These are phyloP conservation scores for Fusarium nematophilum DNA, from an alignment of 2,329 filamentous ascomycete genomes.

Conservation along the genomic window DNA sequence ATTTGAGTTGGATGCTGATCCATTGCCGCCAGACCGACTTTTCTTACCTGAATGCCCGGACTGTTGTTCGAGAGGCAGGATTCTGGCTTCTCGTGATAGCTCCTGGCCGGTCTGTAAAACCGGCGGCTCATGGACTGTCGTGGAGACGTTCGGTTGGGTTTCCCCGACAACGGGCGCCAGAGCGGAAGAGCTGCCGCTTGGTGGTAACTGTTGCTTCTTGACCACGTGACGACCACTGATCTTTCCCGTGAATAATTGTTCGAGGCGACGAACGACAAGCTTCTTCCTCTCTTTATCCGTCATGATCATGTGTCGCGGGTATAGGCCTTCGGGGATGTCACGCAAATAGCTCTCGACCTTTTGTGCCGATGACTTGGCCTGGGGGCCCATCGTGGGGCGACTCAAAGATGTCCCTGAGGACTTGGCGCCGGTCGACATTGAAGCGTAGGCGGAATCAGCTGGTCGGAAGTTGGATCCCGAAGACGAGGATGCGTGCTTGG, in stretches of 20 bases:
- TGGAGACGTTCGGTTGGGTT: slow-evolving; percentile 37
- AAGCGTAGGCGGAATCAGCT: slow-evolving; percentile 74
- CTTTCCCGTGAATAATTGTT: slow-evolving; percentile 85
- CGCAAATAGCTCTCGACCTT: slow-evolving; percentile 77
- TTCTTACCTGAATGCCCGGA: slow-evolving; percentile 51
- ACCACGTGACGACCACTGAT: slow-evolving; percentile 55
- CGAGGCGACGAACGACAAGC: slow-evolving; percentile 78
- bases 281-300: slow-evolving; percentile 81
- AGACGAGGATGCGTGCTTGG: slow-evolving; percentile 63
- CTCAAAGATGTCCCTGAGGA: slow-evolving; percentile 56
- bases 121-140: slow-evolving; percentile 52
- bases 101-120: slow-evolving; percentile 37
- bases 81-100: slow-evolving; percentile 60
- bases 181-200: slow-evolving; percentile 15
- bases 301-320: slow-evolving; percentile 71
- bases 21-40: slow-evolving; percentile 55
- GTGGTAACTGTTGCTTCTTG: slow-evolving; percentile 37
- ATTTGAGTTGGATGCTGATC: slow-evolving; percentile 60
- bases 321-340: slow-evolving; percentile 76
- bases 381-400: slow-evolving; percentile 50
- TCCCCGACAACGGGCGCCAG: slow-evolving; percentile 41
- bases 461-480: slow-evolving; percentile 65
- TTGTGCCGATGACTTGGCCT: slow-evolving; percentile 60
- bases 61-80: slow-evolving; percentile 51
- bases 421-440: slow-evolving; percentile 67